A percentile compares a stretch with the other conserved stretches of the same genome.
Conservation (phyloP, 2,329 filamentous ascomycete genomes). For the Cladosporium sp. region DNA sequence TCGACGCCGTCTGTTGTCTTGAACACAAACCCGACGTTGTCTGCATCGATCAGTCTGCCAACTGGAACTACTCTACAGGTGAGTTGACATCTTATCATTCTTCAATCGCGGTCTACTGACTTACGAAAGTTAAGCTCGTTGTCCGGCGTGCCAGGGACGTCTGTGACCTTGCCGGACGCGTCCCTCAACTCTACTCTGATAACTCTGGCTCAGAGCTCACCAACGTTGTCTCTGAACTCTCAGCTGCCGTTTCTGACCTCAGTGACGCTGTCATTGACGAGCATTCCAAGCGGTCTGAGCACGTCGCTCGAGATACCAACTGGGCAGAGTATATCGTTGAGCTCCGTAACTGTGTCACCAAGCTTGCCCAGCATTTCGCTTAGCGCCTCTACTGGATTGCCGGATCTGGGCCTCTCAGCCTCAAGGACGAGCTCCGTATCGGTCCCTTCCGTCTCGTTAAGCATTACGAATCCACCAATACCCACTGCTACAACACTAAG, state of each 20-base stretch:
- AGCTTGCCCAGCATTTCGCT: conserved; percentile 3
- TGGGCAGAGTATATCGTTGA: conserved; percentile 1
- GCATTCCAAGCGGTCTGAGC: conserved; percentile 9
- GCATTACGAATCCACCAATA: conserved; percentile 1
- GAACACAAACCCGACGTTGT: too few relatives aligned
- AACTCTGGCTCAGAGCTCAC: conserved; percentile 8
- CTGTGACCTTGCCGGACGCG: conserved; percentile 8
- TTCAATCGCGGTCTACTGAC: conserved; percentile 2
- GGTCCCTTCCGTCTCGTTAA: not conserved
- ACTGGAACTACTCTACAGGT: not conserved
- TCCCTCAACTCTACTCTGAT: conserved; percentile 11
- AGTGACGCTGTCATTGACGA: not conserved
- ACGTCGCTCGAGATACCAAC: conserved; percentile 3
- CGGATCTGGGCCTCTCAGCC: not conserved
- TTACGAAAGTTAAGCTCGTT: conserved; percentile 4
- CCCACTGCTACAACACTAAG: conserved; percentile 17
- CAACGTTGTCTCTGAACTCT: conserved; percentile 1
- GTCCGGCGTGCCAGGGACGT: conserved; percentile 4
- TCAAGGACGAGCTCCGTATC: not conserved
- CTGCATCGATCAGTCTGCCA: too few relatives aligned
- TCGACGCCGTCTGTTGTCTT: too few relatives aligned
- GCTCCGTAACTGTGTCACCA: conserved; percentile 2
- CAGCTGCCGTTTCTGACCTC: conserved; percentile 7
- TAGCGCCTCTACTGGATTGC: not conserved
- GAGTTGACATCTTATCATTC: not conserved